phyloP scores from a whole-genome alignment of 306 rosid species.

The Aeschynomene evenia region DNA sequence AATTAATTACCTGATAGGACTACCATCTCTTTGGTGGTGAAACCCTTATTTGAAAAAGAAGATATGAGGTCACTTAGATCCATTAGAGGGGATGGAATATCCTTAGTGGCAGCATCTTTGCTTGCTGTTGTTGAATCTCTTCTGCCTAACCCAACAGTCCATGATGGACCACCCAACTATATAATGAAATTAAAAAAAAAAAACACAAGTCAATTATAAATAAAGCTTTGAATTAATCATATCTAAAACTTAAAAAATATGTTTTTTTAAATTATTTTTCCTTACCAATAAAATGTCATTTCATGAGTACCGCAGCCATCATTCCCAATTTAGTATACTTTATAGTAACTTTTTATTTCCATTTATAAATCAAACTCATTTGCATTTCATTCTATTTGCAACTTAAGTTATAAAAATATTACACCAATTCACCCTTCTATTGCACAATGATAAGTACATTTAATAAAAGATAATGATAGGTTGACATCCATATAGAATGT shows the following conservation, averaged over 20 bases:
- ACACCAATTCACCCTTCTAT: too few relatives aligned
- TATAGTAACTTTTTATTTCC: too few relatives aligned
- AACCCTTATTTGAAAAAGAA: slow-evolving; percentile 59
- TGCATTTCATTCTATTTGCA: too few relatives aligned
- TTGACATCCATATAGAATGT: too few relatives aligned
- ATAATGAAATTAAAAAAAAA: neutral
- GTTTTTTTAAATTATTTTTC: too few relatives aligned
- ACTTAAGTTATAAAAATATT: too few relatives aligned
- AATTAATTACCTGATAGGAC: slow-evolving; percentile 67
- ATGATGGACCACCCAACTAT: slow-evolving; percentile 67
- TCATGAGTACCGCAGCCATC: neutral
- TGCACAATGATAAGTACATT: too few relatives aligned
- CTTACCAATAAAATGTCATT: neutral
- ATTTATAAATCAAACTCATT: too few relatives aligned
- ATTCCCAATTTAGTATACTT: neutral
- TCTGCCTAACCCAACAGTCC: slow-evolving; percentile 65
- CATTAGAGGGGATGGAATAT: slow-evolving; percentile 63
- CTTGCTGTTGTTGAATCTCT: slow-evolving; percentile 74
- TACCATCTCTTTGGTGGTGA: slow-evolving; percentile 55
- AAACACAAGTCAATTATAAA: neutral
- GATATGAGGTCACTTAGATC: slow-evolving; percentile 49
- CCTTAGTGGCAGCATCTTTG: slow-evolving; percentile 52
- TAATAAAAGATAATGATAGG: too few relatives aligned
- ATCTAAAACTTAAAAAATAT: neutral
- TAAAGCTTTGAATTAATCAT: neutral